These are phyloP conservation scores for Lipomyces anomalus DNA, from an alignment of 805 yeast species.

Conservation along the genomic window DNA sequence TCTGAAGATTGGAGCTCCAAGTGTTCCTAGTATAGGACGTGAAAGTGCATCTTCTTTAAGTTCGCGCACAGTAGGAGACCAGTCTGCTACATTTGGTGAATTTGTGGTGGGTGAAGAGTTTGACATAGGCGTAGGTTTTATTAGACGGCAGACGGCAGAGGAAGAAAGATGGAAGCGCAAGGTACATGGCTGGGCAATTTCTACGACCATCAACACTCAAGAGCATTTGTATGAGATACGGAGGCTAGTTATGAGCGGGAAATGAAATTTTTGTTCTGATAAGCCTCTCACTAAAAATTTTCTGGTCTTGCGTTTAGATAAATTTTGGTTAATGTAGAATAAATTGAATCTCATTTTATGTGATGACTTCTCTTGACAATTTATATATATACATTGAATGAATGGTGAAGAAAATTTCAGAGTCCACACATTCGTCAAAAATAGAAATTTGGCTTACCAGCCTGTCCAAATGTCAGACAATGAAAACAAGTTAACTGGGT, in stretches of 20 bases:
- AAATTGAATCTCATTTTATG: too few relatives aligned
- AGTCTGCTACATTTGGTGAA: constrained; percentile 21
- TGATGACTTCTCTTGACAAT: too few relatives aligned
- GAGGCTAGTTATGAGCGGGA: constrained; percentile 30
- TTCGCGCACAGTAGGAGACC: constrained; percentile 1
- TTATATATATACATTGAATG: too few relatives aligned
- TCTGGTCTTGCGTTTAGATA: too few relatives aligned
- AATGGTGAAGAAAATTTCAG: too few relatives aligned
- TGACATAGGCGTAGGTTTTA: constrained; percentile 27
- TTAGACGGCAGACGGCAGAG: constrained; percentile 29
- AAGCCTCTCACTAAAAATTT: too few relatives aligned
- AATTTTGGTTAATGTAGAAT: too few relatives aligned
- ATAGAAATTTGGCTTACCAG: too few relatives aligned
- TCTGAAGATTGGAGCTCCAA: constrained; percentile 1
- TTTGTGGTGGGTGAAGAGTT: constrained; percentile 33
- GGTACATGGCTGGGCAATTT: constrained; percentile 32
- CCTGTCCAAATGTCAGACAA: too few relatives aligned
- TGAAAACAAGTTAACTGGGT: too few relatives aligned
- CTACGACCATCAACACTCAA: constrained; percentile 14
- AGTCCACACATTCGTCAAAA: too few relatives aligned
- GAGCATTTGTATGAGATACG: constrained; percentile 34
- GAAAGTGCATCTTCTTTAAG: neutral
- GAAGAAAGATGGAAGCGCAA: constrained; percentile 35
- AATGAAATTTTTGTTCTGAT: too few relatives aligned
- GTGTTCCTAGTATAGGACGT: neutral